Evolutionary conservation across 805 yeast species (phyloP).

Genomic region (Huiozyma naganishii): DNA sequence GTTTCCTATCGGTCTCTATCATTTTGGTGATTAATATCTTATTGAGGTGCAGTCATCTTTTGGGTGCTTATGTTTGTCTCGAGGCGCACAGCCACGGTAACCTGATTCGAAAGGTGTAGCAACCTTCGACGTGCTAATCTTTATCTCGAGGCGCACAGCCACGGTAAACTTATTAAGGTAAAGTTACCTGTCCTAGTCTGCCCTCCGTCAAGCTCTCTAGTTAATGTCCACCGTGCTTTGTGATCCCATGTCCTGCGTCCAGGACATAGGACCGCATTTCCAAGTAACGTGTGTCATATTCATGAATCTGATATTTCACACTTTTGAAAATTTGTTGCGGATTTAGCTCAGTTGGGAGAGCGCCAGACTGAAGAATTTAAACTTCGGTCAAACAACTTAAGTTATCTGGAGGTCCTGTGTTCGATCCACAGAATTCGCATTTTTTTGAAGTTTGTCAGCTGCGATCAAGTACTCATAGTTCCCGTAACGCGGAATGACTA

Average conservation of each 20-base stretch:
- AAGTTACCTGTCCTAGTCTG: no score
- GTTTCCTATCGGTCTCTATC: no score
- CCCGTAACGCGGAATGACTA: not conserved
- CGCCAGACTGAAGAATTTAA: slow-evolving; percentile 32
- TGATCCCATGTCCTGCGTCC: no score
- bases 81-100: not conserved
- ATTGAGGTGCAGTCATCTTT: no score
- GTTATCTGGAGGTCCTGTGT: slow-evolving; percentile 69
- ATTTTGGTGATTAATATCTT: no score
- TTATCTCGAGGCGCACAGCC: not conserved
- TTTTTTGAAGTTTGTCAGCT: slow-evolving; percentile 9
- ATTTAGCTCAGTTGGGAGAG: slow-evolving; percentile 37
- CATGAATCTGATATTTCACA: no score
- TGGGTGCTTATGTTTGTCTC: no score
- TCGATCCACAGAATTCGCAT: slow-evolving; percentile 73
- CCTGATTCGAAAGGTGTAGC: not conserved
- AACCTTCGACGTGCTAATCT: not conserved
- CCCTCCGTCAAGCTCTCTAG: no score
- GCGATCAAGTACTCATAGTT: not conserved
- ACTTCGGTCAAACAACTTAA: slow-evolving; percentile 4
- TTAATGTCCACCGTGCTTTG: no score
- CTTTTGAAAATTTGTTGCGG: slow-evolving; percentile 19
- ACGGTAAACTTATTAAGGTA: not conserved
- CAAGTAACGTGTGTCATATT: no score
- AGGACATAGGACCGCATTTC: no score